Base-by-base conservation (phyloP, 2,329 filamentous ascomycete genomes). In the Pseudocercospora cruenta region DNA sequence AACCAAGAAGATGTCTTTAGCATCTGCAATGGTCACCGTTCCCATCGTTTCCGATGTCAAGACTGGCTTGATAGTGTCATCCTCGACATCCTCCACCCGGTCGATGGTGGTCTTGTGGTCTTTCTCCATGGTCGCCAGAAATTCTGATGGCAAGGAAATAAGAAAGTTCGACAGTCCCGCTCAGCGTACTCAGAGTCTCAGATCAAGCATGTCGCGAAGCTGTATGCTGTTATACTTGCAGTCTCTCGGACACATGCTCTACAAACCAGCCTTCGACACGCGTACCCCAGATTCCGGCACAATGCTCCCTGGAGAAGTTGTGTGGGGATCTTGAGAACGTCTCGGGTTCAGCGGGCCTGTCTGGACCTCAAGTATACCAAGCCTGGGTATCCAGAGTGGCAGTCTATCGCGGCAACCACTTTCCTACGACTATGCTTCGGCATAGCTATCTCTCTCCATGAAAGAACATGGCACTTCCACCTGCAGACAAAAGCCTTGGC, bases 11-110 rank as follows among this genome's bases (percentile, higher is more conserved):
- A 71, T 66, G 9, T 75, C 75, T 16, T 70, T 63, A 4, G 65
- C 67, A 49, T 77, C 74, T 4, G 71, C 74, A 62, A 78, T 64
- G 12, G 69, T 74, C 28, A 77, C 73, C 0, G 75, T 77, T 10
- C 76, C 76, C 69, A 77, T 76, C 1, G 69, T 69, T 14, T 62
- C 67, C 4, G 61, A 14, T 21, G 63, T 39, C 19, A 55, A 22
- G 28, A 58, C 39, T 16, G 39, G 12, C 14, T 64, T 63, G 55
- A 58, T 45, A 10, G 22, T 47, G 1, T 60, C 61, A 36, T 57
- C 58, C 8, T 67, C 61, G 58, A 60, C 61, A 26, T 60, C 61
- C 60, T 67, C 65, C 43, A 60, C 43, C n/a, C 60, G 61, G 26
- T 67, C 65, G 47, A 67, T 49, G 5, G 61, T 64, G 16, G 61